A percentile compares a stretch with the other conserved stretches of the same genome.
phyloP scores from a whole-genome alignment of 768 basidiomycete genomes.

The Xerocomellus amylosporus region DNA sequence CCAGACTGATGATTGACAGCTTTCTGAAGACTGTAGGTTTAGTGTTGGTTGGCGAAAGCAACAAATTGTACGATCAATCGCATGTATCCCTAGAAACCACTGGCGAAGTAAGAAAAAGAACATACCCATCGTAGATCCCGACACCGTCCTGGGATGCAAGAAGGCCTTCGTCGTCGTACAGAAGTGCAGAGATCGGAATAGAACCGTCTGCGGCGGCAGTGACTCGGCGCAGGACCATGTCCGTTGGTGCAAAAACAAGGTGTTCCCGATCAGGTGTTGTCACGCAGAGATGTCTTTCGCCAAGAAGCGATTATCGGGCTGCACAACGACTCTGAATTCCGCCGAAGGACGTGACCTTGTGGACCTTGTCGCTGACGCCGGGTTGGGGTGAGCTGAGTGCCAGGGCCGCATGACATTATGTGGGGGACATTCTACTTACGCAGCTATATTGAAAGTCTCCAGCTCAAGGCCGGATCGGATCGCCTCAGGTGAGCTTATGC shows the following conservation, averaged over 20 bases:
- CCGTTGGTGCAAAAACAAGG: slow-evolving; percentile 1
- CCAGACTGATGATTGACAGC: slow-evolving; percentile 76
- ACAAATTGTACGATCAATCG: slow-evolving; percentile 17
- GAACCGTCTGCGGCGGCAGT: slow-evolving; percentile 65
- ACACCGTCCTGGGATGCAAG: slow-evolving; percentile 72
- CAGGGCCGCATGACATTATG: neutral
- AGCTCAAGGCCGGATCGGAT: slow-evolving; percentile 5
- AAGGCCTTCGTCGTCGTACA: slow-evolving; percentile 80
- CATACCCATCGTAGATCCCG: slow-evolving; percentile 91
- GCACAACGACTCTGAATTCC: slow-evolving; percentile 3
- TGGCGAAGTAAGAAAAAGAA: slow-evolving; percentile 11
- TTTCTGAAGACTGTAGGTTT: slow-evolving; percentile 68
- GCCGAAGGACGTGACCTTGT: slow-evolving; percentile 8
- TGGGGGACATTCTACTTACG: slow-evolving; percentile 11
- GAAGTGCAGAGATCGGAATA: slow-evolving; percentile 70
- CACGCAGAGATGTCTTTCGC: neutral
- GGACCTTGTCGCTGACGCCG: slow-evolving; percentile 4
- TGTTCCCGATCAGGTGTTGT: neutral
- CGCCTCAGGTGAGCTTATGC: slow-evolving; percentile 24
- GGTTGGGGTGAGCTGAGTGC: slow-evolving; percentile 1
- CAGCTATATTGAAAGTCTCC: neutral
- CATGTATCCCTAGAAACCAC: slow-evolving; percentile 14
- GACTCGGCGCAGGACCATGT: slow-evolving; percentile 56
- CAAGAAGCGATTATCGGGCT: neutral
- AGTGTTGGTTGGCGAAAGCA: slow-evolving; percentile 30